phyloP scores from a whole-genome alignment of 495 filamentous ascomycete genomes.

The Xylaria sp. region DNA sequence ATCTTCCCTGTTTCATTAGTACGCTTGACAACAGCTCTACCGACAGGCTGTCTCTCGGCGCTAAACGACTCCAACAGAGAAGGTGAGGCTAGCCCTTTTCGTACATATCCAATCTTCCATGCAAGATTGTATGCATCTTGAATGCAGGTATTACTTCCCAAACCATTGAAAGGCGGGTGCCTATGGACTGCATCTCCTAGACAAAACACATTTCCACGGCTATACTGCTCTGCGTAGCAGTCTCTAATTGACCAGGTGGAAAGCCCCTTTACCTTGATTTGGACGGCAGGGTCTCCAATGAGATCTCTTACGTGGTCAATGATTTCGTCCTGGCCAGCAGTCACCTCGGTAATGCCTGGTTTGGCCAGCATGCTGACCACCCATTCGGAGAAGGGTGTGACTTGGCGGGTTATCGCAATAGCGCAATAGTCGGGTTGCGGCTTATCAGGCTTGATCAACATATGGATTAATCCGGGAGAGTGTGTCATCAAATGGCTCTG shows the following conservation, averaged over 20 bases:
- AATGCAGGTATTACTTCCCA: slow-evolving; percentile 58
- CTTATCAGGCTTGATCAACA: slow-evolving; percentile 49
- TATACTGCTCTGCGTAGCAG: slow-evolving; percentile 47
- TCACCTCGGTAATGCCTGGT: slow-evolving; percentile 43
- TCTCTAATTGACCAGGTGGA: slow-evolving; percentile 55
- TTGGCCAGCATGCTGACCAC: slow-evolving; percentile 52
- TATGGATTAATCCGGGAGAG: slow-evolving; percentile 64
- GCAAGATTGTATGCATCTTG: slow-evolving; percentile 59
- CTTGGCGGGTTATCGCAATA: slow-evolving; percentile 49
- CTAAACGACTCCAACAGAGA: slow-evolving; percentile 56
- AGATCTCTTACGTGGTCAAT: slow-evolving; percentile 50
- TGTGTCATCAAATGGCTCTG: slow-evolving; percentile 49
- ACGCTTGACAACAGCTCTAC: slow-evolving; percentile 38
- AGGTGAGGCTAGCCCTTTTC: slow-evolving; percentile 46
- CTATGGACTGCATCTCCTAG: slow-evolving; percentile 57
- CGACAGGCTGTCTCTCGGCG: slow-evolving; percentile 59
- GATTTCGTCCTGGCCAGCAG: slow-evolving; percentile 45
- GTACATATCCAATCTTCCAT: slow-evolving; percentile 61
- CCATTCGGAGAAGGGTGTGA: slow-evolving; percentile 55
- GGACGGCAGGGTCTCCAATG: slow-evolving; percentile 58
- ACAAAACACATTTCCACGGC: slow-evolving; percentile 40
- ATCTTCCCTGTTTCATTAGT: slow-evolving; percentile 49
- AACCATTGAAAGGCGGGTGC: slow-evolving; percentile 55
- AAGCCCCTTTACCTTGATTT: slow-evolving; percentile 43
- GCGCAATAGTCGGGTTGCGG: slow-evolving; percentile 46